phyloP scores from a whole-genome alignment of 208 protist species.

The Acanthamoeba healyi region DNA sequence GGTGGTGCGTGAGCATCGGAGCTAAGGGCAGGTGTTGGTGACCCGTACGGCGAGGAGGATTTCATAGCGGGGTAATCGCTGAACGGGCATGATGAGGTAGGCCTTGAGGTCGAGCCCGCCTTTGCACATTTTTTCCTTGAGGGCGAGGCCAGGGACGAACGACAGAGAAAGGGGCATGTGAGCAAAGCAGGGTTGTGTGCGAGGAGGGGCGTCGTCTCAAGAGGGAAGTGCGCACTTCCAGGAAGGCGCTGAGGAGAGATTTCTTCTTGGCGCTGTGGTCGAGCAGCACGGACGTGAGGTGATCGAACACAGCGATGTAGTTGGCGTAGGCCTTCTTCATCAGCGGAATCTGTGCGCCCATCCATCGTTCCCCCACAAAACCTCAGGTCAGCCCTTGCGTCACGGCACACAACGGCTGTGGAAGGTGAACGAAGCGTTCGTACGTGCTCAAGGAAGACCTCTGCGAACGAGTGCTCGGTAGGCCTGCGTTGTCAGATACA shows the following conservation, averaged over 20 bases:
- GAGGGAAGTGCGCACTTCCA: background rate
- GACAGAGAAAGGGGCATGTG: background rate
- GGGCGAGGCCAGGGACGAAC: too few species aligned
- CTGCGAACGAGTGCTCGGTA: background rate
- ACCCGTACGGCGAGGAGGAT: conserved; percentile 3
- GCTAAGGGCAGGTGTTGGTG: too few species aligned
- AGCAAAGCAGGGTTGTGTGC: background rate
- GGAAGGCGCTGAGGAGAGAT: background rate
- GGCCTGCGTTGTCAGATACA: background rate
- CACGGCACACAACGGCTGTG: background rate
- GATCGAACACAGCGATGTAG: conserved; percentile 38
- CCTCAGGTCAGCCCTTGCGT: background rate
- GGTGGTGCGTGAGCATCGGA: background rate
- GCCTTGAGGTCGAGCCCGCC: conserved; percentile 32
- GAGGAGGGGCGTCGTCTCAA: background rate
- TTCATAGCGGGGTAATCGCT: conserved; percentile 26
- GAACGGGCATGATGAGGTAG: conserved; percentile 45
- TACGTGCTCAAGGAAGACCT: conserved; percentile 23
- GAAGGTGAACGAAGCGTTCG: background rate
- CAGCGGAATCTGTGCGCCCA: background rate
- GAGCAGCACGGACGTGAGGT: background rate
- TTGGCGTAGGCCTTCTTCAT: conserved; percentile 49
- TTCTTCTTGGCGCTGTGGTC: conserved; percentile 16
- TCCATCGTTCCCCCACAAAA: background rate
- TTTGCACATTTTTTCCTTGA: background rate